Evolutionary conservation across 1,284 basidiomycete species (phyloP).

Genomic region (Stygiomarasmius scandens): DNA sequence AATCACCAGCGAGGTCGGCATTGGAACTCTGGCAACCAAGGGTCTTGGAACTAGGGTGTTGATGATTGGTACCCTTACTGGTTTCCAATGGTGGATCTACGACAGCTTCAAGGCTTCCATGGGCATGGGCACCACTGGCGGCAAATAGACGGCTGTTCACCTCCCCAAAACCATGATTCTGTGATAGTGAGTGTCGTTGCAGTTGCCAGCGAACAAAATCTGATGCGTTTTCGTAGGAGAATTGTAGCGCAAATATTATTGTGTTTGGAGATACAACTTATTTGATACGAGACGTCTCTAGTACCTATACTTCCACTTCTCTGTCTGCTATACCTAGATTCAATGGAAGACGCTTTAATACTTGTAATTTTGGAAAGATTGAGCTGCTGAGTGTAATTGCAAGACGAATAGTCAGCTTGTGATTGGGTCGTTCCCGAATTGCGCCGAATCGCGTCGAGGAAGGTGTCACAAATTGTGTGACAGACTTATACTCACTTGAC

Average conservation of each 20-base stretch:
- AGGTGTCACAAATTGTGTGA: background rate
- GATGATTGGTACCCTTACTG: constrained; percentile 61
- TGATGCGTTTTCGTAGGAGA: background rate
- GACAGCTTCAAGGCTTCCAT: constrained; percentile 79
- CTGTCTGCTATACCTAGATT: background rate
- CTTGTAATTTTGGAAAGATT: background rate
- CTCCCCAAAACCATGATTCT: background rate
- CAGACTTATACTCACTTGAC: constrained; percentile 19
- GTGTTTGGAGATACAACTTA: constrained; percentile 4
- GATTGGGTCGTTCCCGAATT: constrained; percentile 6
- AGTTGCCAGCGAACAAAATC: background rate
- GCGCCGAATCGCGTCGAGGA: constrained; percentile 9
- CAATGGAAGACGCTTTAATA: background rate
- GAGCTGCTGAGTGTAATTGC: too few species aligned
- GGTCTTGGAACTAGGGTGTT: constrained; percentile 77
- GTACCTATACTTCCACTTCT: background rate
- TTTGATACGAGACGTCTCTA: background rate
- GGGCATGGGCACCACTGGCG: constrained; percentile 83
- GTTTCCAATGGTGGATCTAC: constrained; percentile 92
- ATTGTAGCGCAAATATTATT: background rate
- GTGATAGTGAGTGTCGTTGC: background rate
- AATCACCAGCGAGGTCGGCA: constrained; percentile 71
- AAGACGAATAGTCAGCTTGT: background rate
- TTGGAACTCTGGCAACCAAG: constrained; percentile 67
- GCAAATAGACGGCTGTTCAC: constrained; percentile 56